Evolutionary conservation across 2,329 filamentous ascomycete genomes (phyloP), one percentile per base, ranked within the genome.

Genomic region (Raffaelea arxii): DNA sequence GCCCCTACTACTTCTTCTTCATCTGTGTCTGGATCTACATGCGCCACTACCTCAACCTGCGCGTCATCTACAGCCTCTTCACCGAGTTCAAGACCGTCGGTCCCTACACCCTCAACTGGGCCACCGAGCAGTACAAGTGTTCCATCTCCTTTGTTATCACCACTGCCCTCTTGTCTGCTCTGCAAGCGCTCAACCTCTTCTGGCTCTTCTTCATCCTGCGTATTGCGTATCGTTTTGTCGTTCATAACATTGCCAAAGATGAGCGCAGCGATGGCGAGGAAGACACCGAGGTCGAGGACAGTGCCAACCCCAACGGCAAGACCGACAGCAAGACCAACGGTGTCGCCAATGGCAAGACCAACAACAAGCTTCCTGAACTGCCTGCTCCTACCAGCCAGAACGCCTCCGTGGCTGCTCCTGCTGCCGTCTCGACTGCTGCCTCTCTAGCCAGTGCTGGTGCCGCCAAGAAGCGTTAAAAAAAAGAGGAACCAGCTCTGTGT

Each of bases 1-100:
- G 74, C 0, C 88, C 87, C 16, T 95, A 91, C 69, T 96, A 92
- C 66, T 78, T 77, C 60, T 54, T 84, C 55, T 96, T 95, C 69
- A 84, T 94, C 63, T 70, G 69, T 53, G 72, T 84, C 50, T 97
- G 90, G 90, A 80, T 88, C 59, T 96, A 97, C 70, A 71, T 91
- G 52, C 87, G 90, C 46, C 90, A 97, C 67, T 87, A 81, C 66
- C 72, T 89, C 61, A 91, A 91, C 68, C 73, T 91, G 43, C 72
- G 74, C 58, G 88, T 92, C 63, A 73, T 92, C 58, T 80, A 71
- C 64, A 86, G 83, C 30, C 75, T 89, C 50, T 77, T 89, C 57
- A 86, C 80, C 56, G 78, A 88, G 59, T 89, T 86, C 67, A 70
- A 74, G 56, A 86, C 81, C 37, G 70, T 90, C 48, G 86, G 85